Percentiles rank a stretch among this genome's conserved stretches.
These are phyloP conservation scores for Quercus agrifolia DNA, from an alignment of 306 rosid genomes.

Conservation along the genomic window DNA sequence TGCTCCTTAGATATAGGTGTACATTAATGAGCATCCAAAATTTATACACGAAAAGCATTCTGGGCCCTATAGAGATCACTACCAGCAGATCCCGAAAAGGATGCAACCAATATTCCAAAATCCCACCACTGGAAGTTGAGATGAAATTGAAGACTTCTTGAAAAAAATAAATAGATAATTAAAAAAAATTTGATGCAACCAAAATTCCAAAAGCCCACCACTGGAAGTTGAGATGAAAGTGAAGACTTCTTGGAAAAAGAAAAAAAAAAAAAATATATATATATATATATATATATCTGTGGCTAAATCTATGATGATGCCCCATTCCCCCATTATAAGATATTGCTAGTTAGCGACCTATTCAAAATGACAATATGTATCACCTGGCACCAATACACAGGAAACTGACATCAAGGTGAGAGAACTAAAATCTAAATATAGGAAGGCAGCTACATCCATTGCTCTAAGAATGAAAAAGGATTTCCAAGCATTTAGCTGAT, in stretches of 20 bases:
- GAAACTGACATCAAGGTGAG: background rate
- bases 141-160: background rate
- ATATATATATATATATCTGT: background rate
- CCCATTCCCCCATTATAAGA: background rate
- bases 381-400: background rate
- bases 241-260: too few species aligned
- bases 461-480: background rate
- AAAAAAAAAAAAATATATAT: too few species aligned
- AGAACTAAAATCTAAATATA: background rate
- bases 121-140: background rate
- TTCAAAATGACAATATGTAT: background rate
- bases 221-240: too few species aligned
- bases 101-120: background rate
- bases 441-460: background rate
- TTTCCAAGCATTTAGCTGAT: background rate
- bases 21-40: background rate
- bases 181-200: background rate
- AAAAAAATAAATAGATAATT: too few species aligned
- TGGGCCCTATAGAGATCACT: background rate
- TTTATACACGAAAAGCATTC: background rate
- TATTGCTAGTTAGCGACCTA: background rate
- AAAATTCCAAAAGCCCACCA: too few species aligned
- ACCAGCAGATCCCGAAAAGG: background rate
- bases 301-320: background rate
- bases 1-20: background rate